These are phyloP conservation scores for Iris pallida DNA, from an alignment of 116 monocot genomes.

Conservation along the genomic window DNA sequence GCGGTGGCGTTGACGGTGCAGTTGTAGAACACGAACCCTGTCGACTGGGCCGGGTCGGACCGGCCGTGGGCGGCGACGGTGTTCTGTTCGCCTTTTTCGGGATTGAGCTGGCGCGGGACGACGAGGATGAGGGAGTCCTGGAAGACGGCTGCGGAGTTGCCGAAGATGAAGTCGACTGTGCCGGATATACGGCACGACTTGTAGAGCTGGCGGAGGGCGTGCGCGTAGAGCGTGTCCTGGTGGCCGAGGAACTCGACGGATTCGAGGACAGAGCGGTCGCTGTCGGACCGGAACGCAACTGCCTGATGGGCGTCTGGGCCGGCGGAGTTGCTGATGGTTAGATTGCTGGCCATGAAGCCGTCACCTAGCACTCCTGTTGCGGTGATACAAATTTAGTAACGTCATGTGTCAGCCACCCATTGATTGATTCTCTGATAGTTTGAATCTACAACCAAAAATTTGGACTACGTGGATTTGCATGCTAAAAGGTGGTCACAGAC, in stretches of 20 bases:
- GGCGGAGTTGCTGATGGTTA: constrained; percentile 45
- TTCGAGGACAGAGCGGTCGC: constrained; percentile 40
- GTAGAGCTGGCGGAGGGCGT: constrained; percentile 49
- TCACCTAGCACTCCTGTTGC: constrained; percentile 39
- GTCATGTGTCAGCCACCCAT: too few species aligned
- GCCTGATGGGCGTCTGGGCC: constrained; percentile 43
- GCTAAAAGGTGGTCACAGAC: too few species aligned
- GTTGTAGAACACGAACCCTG: constrained; percentile 41
- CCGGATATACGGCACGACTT: constrained; percentile 34
- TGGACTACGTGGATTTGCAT: too few species aligned
- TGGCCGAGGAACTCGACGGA: constrained; percentile 40
- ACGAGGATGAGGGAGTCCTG: constrained; percentile 20
- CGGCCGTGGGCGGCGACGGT: constrained; percentile 47
- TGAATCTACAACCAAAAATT: too few species aligned
- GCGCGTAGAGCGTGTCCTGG: constrained; percentile 54
- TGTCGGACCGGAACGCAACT: constrained; percentile 41
- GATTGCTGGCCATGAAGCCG: constrained; percentile 47
- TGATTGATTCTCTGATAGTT: too few species aligned
- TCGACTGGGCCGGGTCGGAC: constrained; percentile 42
- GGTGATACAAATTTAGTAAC: background rate
- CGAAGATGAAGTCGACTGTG: constrained; percentile 61
- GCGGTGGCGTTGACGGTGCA: constrained; percentile 29
- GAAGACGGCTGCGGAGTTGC: constrained; percentile 42
- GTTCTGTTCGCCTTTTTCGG: constrained; percentile 31
- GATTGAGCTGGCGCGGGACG: constrained; percentile 25